These are phyloP conservation scores for Hansenula anomala DNA, from an alignment of 1,139 yeast species.

Conservation along the genomic window DNA sequence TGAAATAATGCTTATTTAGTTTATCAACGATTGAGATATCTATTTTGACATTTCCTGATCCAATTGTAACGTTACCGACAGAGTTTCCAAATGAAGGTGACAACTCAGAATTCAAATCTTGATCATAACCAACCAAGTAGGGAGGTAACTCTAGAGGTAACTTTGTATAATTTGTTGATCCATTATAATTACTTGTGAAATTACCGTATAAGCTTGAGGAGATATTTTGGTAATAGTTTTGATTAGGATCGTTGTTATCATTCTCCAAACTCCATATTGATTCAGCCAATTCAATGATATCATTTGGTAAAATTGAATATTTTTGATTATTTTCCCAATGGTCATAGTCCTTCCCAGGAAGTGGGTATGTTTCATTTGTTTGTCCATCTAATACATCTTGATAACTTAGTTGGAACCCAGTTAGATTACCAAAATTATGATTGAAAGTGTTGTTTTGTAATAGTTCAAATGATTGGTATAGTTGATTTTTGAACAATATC, in stretches of 20 bases:
- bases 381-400: constrained; percentile 44
- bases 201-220: constrained; percentile 46
- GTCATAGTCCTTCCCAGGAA: constrained; percentile 37
- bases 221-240: constrained; percentile 42
- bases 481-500: constrained; percentile 26
- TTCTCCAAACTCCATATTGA: constrained; percentile 44
- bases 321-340: constrained; percentile 53
- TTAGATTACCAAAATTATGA: constrained; percentile 63
- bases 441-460: constrained; percentile 40
- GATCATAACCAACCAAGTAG: constrained; percentile 35
- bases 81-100: constrained; percentile 4
- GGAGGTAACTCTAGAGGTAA: constrained; percentile 38
- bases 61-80: constrained; percentile 19
- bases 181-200: constrained; percentile 26
- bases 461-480: constrained; percentile 28
- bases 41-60: constrained; percentile 25
- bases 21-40: constrained; percentile 22
- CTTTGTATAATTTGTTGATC: constrained; percentile 14
- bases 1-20: constrained; percentile 22
- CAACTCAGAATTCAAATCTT: constrained; percentile 7
- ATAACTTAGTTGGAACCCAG: constrained; percentile 67
- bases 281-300: constrained; percentile 41
- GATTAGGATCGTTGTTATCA: constrained; percentile 6
- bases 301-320: constrained; percentile 58
- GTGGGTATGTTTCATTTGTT: constrained; percentile 51